A percentile compares a stretch with the other conserved stretches of the same genome.
phyloP scores from a whole-genome alignment of 2,329 filamentous ascomycete species.

The Pyrenophora teres region DNA sequence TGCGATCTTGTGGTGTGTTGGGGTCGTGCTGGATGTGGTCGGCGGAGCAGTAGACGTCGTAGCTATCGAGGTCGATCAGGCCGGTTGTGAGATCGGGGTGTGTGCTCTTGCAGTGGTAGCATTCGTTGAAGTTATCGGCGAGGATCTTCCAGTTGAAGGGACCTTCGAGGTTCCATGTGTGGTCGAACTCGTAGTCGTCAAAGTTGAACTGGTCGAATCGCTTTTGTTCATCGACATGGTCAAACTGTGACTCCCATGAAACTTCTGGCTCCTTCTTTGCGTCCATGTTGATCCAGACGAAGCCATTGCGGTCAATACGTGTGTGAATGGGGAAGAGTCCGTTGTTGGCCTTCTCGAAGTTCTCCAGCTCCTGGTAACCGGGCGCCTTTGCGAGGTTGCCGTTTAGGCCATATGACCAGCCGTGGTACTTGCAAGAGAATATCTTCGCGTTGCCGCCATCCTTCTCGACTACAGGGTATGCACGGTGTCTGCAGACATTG shows the following conservation, averaged over 20 bases:
- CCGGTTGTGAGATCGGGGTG: conserved; percentile 62
- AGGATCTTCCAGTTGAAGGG: conserved; percentile 44
- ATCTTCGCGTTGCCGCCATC: conserved; percentile 46
- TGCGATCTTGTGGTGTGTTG: conserved; percentile 34
- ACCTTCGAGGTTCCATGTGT: conserved; percentile 40
- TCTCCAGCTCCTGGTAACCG: conserved; percentile 47
- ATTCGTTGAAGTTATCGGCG: conserved; percentile 68
- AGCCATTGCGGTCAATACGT: conserved; percentile 39
- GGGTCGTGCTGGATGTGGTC: conserved; percentile 43
- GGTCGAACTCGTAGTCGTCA: conserved; percentile 55
- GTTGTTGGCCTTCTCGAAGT: conserved; percentile 49
- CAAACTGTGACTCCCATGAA: conserved; percentile 39
- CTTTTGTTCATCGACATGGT: conserved; percentile 41
- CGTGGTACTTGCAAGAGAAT: conserved; percentile 54
- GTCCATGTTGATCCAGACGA: conserved; percentile 47
- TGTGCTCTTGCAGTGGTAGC: conserved; percentile 65
- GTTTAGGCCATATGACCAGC: conserved; percentile 53
- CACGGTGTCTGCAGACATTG: conserved; percentile 54
- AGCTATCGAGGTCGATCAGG: conserved; percentile 62
- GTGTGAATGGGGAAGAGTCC: conserved; percentile 44
- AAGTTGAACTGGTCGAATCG: conserved; percentile 41
- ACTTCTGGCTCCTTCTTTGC: conserved; percentile 38
- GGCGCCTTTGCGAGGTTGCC: conserved; percentile 53
- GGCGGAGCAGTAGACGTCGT: conserved; percentile 44
- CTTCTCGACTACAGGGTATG: conserved; percentile 50